Percentiles rank a stretch among this genome's conserved stretches.
These are phyloP conservation scores for Tricholoma bakamatsutake DNA, from an alignment of 768 basidiomycete species.

Conservation along the genomic window DNA sequence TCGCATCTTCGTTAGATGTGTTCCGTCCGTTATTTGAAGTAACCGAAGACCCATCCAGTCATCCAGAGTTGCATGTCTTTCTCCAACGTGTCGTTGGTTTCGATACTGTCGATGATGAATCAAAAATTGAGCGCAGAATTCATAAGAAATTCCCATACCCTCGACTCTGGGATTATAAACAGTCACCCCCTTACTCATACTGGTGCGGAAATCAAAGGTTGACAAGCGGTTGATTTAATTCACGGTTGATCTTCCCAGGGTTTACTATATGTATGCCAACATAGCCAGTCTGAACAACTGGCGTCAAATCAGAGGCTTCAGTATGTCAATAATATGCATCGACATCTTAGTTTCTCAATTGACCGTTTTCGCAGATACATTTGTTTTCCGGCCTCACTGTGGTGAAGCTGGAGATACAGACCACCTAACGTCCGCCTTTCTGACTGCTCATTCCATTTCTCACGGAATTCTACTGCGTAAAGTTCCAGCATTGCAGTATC, in stretches of 20 bases:
- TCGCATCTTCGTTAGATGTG: slow-evolving; percentile 51
- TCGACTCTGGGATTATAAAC: slow-evolving; percentile 78
- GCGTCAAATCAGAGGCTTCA: slow-evolving; percentile 84
- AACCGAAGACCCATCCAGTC: slow-evolving; percentile 81
- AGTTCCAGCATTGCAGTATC: slow-evolving; percentile 93
- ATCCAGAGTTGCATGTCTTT: slow-evolving; percentile 94
- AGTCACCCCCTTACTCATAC: slow-evolving; percentile 93
- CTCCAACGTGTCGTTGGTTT: slow-evolving; percentile 94
- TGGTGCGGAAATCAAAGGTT: slow-evolving; percentile 49
- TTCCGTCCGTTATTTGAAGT: slow-evolving; percentile 95
- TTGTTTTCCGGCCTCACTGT: slow-evolving; percentile 93
- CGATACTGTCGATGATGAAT: slow-evolving; percentile 99
- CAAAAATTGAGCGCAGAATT: slow-evolving; percentile 85
- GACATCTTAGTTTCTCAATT: background rate
- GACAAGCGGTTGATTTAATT: background rate
- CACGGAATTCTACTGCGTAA: slow-evolving; percentile 98
- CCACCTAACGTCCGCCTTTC: slow-evolving; percentile 92
- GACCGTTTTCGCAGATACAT: slow-evolving; percentile 61
- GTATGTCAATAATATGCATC: slow-evolving; percentile 40
- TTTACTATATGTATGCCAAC: slow-evolving; percentile 98
- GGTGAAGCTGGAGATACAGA: slow-evolving; percentile 99
- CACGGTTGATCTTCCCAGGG: slow-evolving; percentile 39
- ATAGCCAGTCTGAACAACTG: slow-evolving; percentile 94
- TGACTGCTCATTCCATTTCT: slow-evolving; percentile 96
- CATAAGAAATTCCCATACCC: slow-evolving; percentile 95